A percentile compares a stretch with the other conserved stretches of the same genome.
These are phyloP conservation scores for Salisapilia sapeloensis DNA, from an alignment of 352 stramenopile species.

Conservation along the genomic window DNA sequence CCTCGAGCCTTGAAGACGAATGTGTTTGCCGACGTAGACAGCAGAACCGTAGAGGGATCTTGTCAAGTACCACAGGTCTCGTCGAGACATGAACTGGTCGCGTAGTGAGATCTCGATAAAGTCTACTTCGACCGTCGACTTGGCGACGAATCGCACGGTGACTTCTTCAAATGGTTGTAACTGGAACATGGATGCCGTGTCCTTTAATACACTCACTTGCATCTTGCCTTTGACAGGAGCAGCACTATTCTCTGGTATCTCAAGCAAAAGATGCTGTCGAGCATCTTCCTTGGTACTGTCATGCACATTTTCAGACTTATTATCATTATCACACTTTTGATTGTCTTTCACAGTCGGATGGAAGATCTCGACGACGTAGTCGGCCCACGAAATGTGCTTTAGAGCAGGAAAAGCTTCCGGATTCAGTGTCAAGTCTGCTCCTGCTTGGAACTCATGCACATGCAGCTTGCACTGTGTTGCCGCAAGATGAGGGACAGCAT, in stretches of 20 bases:
- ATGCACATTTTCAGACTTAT: constrained; percentile 9
- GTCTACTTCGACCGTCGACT: constrained; percentile 57
- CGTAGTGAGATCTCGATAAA: constrained; percentile 85
- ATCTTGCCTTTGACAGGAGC: constrained; percentile 58
- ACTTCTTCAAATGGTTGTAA: constrained; percentile 65
- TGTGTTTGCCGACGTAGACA: constrained; percentile 63
- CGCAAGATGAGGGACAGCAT: too few species aligned
- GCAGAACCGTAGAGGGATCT: constrained; percentile 46
- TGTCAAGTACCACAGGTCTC: constrained; percentile 79
- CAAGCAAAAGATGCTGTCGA: constrained; percentile 55
- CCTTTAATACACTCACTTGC: constrained; percentile 69
- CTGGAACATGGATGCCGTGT: constrained; percentile 55
- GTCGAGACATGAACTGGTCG: constrained; percentile 86
- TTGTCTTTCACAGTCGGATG: constrained; percentile 14
- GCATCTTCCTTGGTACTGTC: constrained; percentile 11
- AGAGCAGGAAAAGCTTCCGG: constrained; percentile 65
- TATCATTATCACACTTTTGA: constrained; percentile 2
- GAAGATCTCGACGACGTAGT: constrained; percentile 75
- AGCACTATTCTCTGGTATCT: constrained; percentile 47
- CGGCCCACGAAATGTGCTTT: constrained; percentile 35
- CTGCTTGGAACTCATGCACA: constrained; percentile 69
- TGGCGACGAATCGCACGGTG: constrained; percentile 65
- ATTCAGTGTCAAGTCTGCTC: constrained; percentile 69
- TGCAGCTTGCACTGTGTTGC: too few species aligned
- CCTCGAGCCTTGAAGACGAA: constrained; percentile 49